These are phyloP conservation scores for Colletotrichum sp. DNA, from an alignment of 2,329 filamentous ascomycete species.

Conservation along the genomic window DNA sequence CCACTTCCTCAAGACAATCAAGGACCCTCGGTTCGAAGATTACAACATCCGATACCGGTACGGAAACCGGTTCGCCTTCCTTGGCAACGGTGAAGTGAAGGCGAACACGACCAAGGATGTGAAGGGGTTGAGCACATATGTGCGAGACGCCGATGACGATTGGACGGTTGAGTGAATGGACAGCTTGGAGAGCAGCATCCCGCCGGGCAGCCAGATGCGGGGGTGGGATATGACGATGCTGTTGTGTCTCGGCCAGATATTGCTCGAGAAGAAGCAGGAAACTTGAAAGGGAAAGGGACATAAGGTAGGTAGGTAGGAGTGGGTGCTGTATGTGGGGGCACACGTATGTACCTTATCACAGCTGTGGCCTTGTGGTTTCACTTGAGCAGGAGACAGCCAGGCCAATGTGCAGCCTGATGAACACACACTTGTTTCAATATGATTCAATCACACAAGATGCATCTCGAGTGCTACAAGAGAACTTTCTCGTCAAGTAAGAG, in stretches of 20 bases:
- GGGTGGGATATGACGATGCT: background rate
- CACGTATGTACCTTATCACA: background rate
- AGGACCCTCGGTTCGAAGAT: constrained; percentile 36
- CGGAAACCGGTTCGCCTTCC: constrained; percentile 41
- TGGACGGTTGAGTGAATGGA: constrained; percentile 46
- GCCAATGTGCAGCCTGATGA: background rate
- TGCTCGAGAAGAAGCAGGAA: background rate
- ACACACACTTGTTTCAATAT: background rate
- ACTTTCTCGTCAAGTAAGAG: too few relatives aligned
- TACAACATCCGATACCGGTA: constrained; percentile 37
- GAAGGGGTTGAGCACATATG: constrained; percentile 46
- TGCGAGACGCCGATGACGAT: constrained; percentile 46
- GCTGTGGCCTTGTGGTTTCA: background rate
- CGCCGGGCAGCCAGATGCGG: background rate
- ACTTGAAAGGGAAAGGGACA: background rate
- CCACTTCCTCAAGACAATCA: constrained; percentile 41
- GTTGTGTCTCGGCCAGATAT: background rate
- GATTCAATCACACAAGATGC: background rate
- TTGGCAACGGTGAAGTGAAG: constrained; percentile 49
- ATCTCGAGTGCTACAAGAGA: background rate
- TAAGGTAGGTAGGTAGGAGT: background rate
- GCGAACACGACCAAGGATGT: constrained; percentile 43
- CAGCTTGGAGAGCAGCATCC: background rate
- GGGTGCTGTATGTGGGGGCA: background rate
- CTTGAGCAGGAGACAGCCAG: background rate